Evolutionary conservation across 768 basidiomycete species (phyloP).

Genomic region (Trametopsis cervina): DNA sequence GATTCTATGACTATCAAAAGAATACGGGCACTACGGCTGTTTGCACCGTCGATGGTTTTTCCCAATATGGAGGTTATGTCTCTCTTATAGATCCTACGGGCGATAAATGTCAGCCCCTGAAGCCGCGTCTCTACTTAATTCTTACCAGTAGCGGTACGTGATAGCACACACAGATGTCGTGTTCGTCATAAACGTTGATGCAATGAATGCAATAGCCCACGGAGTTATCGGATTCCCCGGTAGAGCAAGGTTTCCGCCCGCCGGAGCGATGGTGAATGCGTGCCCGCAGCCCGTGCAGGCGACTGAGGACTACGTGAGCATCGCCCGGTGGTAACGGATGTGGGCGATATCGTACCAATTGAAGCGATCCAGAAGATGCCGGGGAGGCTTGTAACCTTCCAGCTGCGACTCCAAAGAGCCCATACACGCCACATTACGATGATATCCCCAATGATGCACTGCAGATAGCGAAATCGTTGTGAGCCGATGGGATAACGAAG

Average conservation of each 20-base stretch:
- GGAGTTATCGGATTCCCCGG: neutral
- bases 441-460: neutral
- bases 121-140: too few relatives aligned
- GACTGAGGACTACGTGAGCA: too few relatives aligned
- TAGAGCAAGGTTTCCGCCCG: neutral
- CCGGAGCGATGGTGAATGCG: too few relatives aligned
- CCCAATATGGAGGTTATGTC: neutral
- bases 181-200: neutral
- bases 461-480: neutral
- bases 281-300: neutral
- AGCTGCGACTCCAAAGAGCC: neutral
- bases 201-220: neutral
- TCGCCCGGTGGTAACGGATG: too few relatives aligned
- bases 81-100: neutral
- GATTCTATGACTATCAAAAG: neutral
- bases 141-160: neutral
- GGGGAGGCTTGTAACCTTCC: neutral
- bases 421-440: neutral
- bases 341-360: too few relatives aligned
- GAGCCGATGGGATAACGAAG: neutral
- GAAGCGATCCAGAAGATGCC: neutral
- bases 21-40: neutral
- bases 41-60: neutral
- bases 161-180: neutral
- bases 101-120: neutral